Evolutionary conservation across 768 basidiomycete genomes (phyloP), one percentile per base, ranked within the genome.

Genomic region (Leucogyrophana mollusca): DNA sequence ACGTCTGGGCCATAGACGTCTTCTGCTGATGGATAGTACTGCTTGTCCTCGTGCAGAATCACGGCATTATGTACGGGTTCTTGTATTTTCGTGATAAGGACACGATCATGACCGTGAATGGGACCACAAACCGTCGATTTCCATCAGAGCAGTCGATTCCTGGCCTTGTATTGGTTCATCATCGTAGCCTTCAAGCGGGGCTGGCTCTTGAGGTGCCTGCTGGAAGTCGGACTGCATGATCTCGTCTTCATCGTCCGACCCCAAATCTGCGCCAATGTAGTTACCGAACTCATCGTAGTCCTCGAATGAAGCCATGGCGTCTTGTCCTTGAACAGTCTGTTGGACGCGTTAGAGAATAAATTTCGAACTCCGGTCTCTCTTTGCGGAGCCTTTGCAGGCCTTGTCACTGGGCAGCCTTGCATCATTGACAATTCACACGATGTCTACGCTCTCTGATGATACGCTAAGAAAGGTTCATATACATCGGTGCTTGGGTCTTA

Each of bases 251-350:
- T 51, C 39, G 16, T 34, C 44, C 25, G 93, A 95, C 57, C 90
- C 92, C 39, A 95, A 73, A 73, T 95, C 94, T 20, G 83, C 92
- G 50, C 94, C 94, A 63, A 97, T 94, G 69, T 97, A 96, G 77
- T 96, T 97, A 55, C 94, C 94, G 61, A 95, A 95, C 71, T 97
- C 90, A 59, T 91, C 89, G 59, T 91, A 91, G 64, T 91, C 89
- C 55, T 90, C 77, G 49, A 79, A 70, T 22, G 80, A 82, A 33
- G 74, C 78, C 80, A 82, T 82, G 38, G 43, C 53, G 30, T 30
- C 6, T 30, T 30, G 13, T 30, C 6, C 27, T 30, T 30, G 6
- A 30, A 6, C 6, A 30, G 27, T 30, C 27, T 30, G 27, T 30
- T 30, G 27, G 47, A 62, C 60, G 60, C 52, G 65, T 59, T 43